Evolutionary conservation across 2,329 filamentous ascomycete species (phyloP).

Genomic region (Diaporthe amygdali): DNA sequence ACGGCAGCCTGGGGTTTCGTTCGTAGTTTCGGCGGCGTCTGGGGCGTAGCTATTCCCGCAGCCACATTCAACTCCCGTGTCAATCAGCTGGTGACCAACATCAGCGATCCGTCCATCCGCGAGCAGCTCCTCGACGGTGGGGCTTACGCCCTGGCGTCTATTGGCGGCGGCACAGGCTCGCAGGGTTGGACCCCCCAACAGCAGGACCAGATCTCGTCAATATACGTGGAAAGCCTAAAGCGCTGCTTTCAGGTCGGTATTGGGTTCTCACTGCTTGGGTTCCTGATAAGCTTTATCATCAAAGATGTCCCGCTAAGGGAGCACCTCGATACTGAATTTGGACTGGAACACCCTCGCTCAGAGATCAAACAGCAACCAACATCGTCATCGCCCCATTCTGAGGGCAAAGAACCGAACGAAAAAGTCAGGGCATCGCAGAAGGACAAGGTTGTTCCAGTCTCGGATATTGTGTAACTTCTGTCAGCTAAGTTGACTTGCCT

Average conservation of each 20-base stretch:
- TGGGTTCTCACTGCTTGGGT: neutral
- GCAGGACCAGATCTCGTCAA: neutral
- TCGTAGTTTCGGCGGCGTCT: conserved; percentile 44
- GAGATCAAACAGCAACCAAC: too few relatives aligned
- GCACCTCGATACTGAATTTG: too few relatives aligned
- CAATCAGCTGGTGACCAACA: neutral
- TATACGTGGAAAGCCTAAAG: neutral
- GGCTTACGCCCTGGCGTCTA: neutral
- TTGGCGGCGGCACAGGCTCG: neutral
- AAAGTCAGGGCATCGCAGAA: too few relatives aligned
- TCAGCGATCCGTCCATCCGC: neutral
- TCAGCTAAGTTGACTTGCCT: too few relatives aligned
- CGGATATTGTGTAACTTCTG: too few relatives aligned
- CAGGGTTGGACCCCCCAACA: neutral
- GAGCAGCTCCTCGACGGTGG: neutral
- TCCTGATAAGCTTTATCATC: too few relatives aligned
- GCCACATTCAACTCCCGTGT: conserved; percentile 39
- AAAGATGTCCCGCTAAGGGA: too few relatives aligned
- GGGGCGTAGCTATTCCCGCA: conserved; percentile 46
- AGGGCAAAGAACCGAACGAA: too few relatives aligned
- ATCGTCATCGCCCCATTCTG: too few relatives aligned
- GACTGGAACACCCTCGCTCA: too few relatives aligned
- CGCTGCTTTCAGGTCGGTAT: neutral
- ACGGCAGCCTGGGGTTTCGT: conserved; percentile 47
- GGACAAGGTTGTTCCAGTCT: too few relatives aligned